Evolutionary conservation across 179 eudicot species (phyloP).

Genomic region (Vitellaria paradoxa): DNA sequence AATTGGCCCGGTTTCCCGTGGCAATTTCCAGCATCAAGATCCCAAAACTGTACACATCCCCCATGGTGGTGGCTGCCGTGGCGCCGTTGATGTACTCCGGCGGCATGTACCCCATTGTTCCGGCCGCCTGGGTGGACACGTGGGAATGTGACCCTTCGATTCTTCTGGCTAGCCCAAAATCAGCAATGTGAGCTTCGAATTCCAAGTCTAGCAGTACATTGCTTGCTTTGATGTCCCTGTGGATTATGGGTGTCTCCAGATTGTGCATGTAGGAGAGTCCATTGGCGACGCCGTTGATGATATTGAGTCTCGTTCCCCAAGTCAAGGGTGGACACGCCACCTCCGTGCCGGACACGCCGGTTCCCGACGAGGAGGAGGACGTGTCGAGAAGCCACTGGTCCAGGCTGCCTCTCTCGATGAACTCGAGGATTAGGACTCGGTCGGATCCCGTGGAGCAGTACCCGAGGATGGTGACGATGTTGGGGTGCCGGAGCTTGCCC

Average conservation of each 20-base stretch:
- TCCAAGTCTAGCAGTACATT: conserved; percentile 55
- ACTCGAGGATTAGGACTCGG: conserved; percentile 63
- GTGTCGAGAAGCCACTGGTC: conserved; percentile 77
- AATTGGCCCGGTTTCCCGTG: conserved; percentile 56
- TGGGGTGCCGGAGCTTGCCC: conserved; percentile 51
- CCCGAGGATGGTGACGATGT: conserved; percentile 67
- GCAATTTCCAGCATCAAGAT: conserved; percentile 64
- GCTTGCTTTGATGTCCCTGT: conserved; percentile 75
- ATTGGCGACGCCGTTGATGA: conserved; percentile 56
- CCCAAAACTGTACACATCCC: conserved; percentile 82
- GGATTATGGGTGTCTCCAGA: conserved; percentile 53
- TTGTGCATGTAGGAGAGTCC: conserved; percentile 59
- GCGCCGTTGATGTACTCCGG: conserved; percentile 65
- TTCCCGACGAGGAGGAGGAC: conserved; percentile 15
- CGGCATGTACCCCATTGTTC: conserved; percentile 91
- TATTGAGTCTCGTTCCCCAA: conserved; percentile 54
- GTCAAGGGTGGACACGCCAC: conserved; percentile 30
- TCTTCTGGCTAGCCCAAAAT: conserved; percentile 68
- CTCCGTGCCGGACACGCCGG: too few relatives aligned
- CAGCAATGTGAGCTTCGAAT: conserved; percentile 76
- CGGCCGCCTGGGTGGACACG: conserved; percentile 75
- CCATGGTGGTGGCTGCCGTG: conserved; percentile 46
- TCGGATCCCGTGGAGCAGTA: conserved; percentile 54
- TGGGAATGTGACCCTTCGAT: conserved; percentile 59
- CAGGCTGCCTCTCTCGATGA: conserved; percentile 57